phyloP scores from a whole-genome alignment of 495 filamentous ascomycete genomes.

The Neurospora terricola region DNA sequence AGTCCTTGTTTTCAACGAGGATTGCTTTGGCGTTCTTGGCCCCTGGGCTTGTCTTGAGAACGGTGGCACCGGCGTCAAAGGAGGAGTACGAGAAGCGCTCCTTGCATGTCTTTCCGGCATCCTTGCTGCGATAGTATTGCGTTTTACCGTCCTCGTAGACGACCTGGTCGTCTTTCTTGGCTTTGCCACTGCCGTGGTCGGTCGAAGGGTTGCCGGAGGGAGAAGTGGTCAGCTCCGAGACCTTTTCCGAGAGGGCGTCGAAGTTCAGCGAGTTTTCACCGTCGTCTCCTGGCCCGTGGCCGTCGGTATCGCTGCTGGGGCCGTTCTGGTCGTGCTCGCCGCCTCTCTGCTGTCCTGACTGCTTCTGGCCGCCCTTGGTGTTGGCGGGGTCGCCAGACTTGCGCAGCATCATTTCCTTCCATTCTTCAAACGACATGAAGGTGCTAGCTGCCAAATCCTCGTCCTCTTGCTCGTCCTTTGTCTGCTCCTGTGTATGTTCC shows the following conservation, averaged over 20 bases:
- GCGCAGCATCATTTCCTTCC: slow-evolving; percentile 89
- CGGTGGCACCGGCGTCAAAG: slow-evolving; percentile 89
- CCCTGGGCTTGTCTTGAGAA: slow-evolving; percentile 79
- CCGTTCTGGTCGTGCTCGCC: slow-evolving; percentile 17
- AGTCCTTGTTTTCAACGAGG: slow-evolving; percentile 93
- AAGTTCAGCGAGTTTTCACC: slow-evolving; percentile 87
- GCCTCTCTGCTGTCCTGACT: slow-evolving; percentile 19
- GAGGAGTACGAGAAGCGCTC: slow-evolving; percentile 96
- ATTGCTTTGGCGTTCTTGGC: slow-evolving; percentile 79
- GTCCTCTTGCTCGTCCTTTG: slow-evolving; percentile 11
- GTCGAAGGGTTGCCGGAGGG: slow-evolving; percentile 19
- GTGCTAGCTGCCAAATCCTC: slow-evolving; percentile 65
- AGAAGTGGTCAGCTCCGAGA: slow-evolving; percentile 26
- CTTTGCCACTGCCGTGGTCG: slow-evolving; percentile 24
- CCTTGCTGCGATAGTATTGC: slow-evolving; percentile 61
- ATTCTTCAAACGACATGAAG: slow-evolving; percentile 96
- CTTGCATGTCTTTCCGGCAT: slow-evolving; percentile 82
- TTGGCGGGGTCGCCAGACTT: slow-evolving; percentile 73
- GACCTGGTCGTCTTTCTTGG: slow-evolving; percentile 33
- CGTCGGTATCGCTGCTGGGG: slow-evolving; percentile 16
- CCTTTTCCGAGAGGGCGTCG: slow-evolving; percentile 43
- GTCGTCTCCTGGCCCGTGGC: slow-evolving; percentile 64
- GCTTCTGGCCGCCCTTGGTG: slow-evolving; percentile 39
- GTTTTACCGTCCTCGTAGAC: slow-evolving; percentile 35
- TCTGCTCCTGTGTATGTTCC: slow-evolving; percentile 1